Base-by-base conservation (phyloP, 2,329 filamentous ascomycete species). In the Microcyclospora pomicola region DNA sequence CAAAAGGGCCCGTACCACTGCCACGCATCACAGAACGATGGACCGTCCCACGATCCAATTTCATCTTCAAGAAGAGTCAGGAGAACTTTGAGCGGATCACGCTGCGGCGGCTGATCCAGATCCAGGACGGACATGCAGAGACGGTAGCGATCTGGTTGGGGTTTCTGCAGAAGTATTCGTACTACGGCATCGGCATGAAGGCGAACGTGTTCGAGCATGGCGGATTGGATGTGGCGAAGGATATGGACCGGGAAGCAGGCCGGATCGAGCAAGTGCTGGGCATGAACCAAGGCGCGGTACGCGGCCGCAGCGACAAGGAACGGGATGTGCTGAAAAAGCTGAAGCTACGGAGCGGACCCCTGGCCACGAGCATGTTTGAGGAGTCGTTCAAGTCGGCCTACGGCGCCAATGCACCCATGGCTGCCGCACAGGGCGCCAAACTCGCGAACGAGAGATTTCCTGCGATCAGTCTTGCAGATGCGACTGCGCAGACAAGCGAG, bases 181-280 rank as follows among this genome's bases (percentile, higher is more conserved):
- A 91, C 59, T 83, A 92, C 49, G 91, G 91, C n/a, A 80, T 96
- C 31, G 91, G 91, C 52, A 92, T 98, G 86, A 98, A 98, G 71
- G 91, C 91, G 37, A 95, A 98, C 59, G 73, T 96, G 35, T 98
- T 82, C 77, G 84, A 94, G 56, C 87, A 84, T 61, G 77, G 81
- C 53, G 72, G 73, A 40, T 31, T 61, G 36, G 49, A 57, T 27
- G 50, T 52, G 9, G 46, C 15, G 14, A 47, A 51, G 41, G 53
- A 58, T 28, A 46, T 61, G 53, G 58, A 61, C 32, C 45, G 45
- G 30, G 51, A 59, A 48, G 56, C 52, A 15, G 49, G 54, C 39
- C 40, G 45, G 46, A 48, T 53, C 14, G 40, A 43, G 34, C 39
- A 44, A 35, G 44, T 40, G 37, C 40, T 59, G 10, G 51, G 52